phyloP scores from a whole-genome alignment of 768 basidiomycete genomes.

The Amanita rubescens region DNA sequence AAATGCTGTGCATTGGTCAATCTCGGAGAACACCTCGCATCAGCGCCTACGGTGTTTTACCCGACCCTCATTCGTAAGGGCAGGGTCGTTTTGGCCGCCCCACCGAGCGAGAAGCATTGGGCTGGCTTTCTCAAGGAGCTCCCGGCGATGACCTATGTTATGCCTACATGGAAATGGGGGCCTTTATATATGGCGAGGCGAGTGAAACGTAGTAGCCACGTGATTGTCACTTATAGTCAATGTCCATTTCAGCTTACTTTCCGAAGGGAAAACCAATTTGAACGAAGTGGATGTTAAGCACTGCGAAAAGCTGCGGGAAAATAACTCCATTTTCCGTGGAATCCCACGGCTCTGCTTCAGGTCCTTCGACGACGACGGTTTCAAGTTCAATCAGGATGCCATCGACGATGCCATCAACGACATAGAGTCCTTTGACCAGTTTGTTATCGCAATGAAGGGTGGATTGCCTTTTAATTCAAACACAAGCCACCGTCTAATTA shows the following conservation, averaged over 20 bases:
- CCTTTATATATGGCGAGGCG: neutral
- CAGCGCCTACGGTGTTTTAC: slow-evolving; percentile 4
- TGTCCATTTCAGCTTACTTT: neutral
- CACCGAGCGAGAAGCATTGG: neutral
- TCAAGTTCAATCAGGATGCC: neutral
- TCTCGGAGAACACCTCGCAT: neutral
- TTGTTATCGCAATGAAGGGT: neutral
- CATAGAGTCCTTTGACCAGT: slow-evolving; percentile 4
- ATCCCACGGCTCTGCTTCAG: slow-evolving; percentile 7
- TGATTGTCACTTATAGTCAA: neutral
- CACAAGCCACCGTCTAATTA: slow-evolving; percentile 4
- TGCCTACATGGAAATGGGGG: neutral
- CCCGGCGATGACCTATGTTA: too few relatives aligned
- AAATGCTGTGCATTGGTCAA: slow-evolving; percentile 9
- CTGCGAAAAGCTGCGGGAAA: neutral
- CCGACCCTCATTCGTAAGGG: slow-evolving; percentile 3
- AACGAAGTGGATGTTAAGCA: neutral
- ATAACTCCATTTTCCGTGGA: slow-evolving; percentile 5
- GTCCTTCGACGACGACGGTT: neutral
- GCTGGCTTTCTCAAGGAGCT: too few relatives aligned
- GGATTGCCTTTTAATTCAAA: too few relatives aligned
- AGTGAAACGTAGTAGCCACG: neutral
- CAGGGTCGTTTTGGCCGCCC: slow-evolving; percentile 9
- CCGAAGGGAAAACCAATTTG: neutral
- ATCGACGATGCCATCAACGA: slow-evolving; percentile 1